These are phyloP conservation scores for Penicillium thymicola DNA, from an alignment of 2,329 filamentous ascomycete genomes.

Conservation along the genomic window DNA sequence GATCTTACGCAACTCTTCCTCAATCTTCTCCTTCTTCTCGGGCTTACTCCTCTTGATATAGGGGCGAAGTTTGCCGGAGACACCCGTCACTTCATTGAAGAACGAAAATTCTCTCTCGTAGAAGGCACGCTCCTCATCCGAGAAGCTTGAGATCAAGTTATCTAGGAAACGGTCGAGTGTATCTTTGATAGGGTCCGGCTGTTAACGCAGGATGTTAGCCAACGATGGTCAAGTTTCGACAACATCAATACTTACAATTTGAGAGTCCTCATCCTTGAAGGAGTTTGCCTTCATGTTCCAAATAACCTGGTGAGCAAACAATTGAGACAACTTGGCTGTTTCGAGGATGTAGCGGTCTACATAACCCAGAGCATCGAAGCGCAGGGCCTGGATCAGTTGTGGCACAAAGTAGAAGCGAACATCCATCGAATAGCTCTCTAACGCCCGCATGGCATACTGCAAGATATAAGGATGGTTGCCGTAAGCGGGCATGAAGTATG, in stretches of 20 bases:
- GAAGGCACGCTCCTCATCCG: conserved; percentile 72
- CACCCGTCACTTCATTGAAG: conserved; percentile 92
- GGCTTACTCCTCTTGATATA: conserved; percentile 88
- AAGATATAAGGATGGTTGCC: conserved; percentile 88
- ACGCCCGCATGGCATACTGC: conserved; percentile 92
- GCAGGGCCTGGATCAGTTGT: conserved; percentile 91
- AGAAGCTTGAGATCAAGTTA: conserved; percentile 79
- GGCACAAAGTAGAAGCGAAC: conserved; percentile 99
- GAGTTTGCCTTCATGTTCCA: conserved; percentile 99
- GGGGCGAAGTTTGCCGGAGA: conserved; percentile 93
- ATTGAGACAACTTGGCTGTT: conserved; percentile 93
- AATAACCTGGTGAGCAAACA: conserved; percentile 98
- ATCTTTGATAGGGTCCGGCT: conserved; percentile 90
- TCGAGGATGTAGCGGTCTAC: conserved; percentile 96
- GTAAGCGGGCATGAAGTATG: conserved; percentile 88
- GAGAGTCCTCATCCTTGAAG: conserved; percentile 93
- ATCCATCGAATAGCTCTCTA: conserved; percentile 94
- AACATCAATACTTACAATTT: conserved; percentile 58
- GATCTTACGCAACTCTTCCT: conserved; percentile 96
- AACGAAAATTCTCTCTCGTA: conserved; percentile 97
- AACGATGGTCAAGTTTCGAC: neutral
- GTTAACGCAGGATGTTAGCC: conserved; percentile 11
- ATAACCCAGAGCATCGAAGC: conserved; percentile 90
- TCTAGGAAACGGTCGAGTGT: conserved; percentile 87
- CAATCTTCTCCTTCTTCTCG: conserved; percentile 98